Base-by-base conservation (phyloP, 164 flowering plant genomes). In the Litsea cubeba region DNA sequence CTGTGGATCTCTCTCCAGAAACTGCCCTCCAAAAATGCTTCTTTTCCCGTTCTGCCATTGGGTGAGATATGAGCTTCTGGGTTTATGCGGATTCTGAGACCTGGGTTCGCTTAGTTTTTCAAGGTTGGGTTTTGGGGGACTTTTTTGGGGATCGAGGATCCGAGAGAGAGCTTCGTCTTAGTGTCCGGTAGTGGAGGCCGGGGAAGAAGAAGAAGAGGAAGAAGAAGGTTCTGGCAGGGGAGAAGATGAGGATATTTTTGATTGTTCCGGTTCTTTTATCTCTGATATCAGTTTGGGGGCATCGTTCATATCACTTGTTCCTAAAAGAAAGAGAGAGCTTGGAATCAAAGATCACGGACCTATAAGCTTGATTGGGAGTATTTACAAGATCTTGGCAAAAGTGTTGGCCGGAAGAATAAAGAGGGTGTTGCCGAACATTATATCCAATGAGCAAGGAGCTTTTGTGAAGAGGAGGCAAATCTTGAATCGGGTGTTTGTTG, bases 1-100 rank as follows among this genome's bases (percentile, higher is more conserved):
- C 60, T 54, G n/a, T 54, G 60, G 60, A 54, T 54, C 60, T 54
- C 20, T 20, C n/a, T 54, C n/a, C 3, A 5, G n/a, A 66, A 60
- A 35, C 28, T n/a, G 70, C 32, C 54, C 54, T 24, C 54, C 57
- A 32, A 60, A 72, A 54, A 32, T 50, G 5, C 50, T 23, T 30
- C 76, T 82, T 50, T 76, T 82, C 35, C 80, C 83, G 57, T 78
- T 77, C 28, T 78, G 82, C 82, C 77, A 71, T 32, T 67, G 71
- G 50, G 51, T 71, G 40, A 74, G 74, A 50, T 65, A 68, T 23
- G 78, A 65, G 32, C 68, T 83, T 71, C 75, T 79, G 24, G 46
- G 65, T 28, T 63, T 79, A 17, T 69, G 26, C 22, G 35, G 50
- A 28, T 17, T 30, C 46, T 66, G 69, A 20, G 58, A 72, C 64